A percentile compares a stretch with the other conserved stretches of the same genome.
These are phyloP conservation scores for Cyberlindnera mississippiensis DNA, from an alignment of 805 yeast species.

Conservation along the genomic window DNA sequence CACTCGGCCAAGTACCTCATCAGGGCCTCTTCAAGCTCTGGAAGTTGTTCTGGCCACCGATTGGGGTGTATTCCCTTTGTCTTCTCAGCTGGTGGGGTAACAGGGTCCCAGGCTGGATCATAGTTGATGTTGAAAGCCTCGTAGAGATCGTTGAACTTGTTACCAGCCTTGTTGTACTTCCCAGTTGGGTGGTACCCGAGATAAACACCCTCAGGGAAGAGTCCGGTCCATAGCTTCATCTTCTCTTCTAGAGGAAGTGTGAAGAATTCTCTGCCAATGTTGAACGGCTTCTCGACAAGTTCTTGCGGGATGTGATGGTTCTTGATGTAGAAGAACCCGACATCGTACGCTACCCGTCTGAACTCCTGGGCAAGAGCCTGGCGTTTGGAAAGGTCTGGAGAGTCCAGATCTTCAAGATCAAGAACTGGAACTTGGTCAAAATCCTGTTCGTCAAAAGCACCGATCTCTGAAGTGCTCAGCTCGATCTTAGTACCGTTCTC, in stretches of 20 bases:
- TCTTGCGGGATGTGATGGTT: slow-evolving; percentile 29
- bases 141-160: slow-evolving; percentile 27
- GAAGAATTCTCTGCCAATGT: slow-evolving; percentile 27
- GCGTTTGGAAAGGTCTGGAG: slow-evolving; percentile 12
- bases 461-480: slow-evolving; percentile 8
- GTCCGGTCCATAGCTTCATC: slow-evolving; percentile 26
- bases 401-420: slow-evolving; percentile 7
- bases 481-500: slow-evolving; percentile 13
- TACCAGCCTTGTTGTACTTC: slow-evolving; percentile 20
- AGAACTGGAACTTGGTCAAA: slow-evolving; percentile 10
- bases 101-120: slow-evolving; percentile 22
- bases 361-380: slow-evolving; percentile 21
- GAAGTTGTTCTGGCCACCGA: slow-evolving; percentile 28
- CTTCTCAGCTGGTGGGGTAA: slow-evolving; percentile 17
- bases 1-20: slow-evolving; percentile 24
- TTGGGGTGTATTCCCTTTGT: slow-evolving; percentile 25
- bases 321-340: slow-evolving; percentile 31
- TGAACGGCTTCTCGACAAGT: slow-evolving; percentile 21
- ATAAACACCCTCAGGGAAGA: slow-evolving; percentile 22
- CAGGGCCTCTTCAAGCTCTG: slow-evolving; percentile 24
- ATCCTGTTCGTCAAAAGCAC: slow-evolving; percentile 7
- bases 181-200: slow-evolving; percentile 26
- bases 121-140: slow-evolving; percentile 34
- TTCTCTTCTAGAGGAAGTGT: slow-evolving; percentile 25
- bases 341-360: slow-evolving; percentile 23